Evolutionary conservation across 257 asterid genomes (phyloP).

Genomic region (Catharanthus roseus): DNA sequence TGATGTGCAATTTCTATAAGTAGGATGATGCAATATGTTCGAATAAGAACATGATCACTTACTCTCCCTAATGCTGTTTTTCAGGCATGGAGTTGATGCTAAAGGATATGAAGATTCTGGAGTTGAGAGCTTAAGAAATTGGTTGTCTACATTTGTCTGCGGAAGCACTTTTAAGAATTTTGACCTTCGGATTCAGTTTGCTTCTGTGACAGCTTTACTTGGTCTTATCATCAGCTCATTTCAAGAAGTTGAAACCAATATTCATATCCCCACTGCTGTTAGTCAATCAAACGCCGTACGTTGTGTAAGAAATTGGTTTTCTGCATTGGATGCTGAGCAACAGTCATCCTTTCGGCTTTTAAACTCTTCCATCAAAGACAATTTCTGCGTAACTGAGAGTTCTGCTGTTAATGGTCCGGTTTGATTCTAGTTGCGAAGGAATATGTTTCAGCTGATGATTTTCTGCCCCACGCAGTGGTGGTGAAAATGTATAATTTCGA

Average conservation of each 20-base stretch:
- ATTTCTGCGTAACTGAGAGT: neutral
- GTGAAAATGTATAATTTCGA: neutral
- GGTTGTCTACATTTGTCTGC: constrained; percentile 34
- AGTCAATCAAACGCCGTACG: constrained; percentile 33
- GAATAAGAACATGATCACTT: neutral
- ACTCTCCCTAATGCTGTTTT: constrained; percentile 2
- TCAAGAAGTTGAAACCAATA: constrained; percentile 36
- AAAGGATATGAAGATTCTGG: constrained; percentile 52
- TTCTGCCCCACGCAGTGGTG: neutral
- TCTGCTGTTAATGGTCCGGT: neutral
- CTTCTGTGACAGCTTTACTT: constrained; percentile 41
- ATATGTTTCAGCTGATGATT: neutral
- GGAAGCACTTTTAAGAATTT: constrained; percentile 24
- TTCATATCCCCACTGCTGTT: constrained; percentile 16
- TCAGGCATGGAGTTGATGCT: constrained; percentile 65
- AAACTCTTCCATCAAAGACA: constrained; percentile 21
- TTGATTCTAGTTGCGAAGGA: neutral
- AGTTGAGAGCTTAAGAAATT: constrained; percentile 45
- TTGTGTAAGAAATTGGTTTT: constrained; percentile 60
- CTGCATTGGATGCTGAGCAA: constrained; percentile 46
- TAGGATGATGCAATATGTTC: too few species aligned
- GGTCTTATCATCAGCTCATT: constrained; percentile 39
- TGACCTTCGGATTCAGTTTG: constrained; percentile 40
- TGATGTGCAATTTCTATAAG: too few species aligned
- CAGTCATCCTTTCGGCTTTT: constrained; percentile 45